Evolutionary conservation across 768 basidiomycete genomes (phyloP), one percentile per base, ranked within the genome.

Genomic region (Pulveroboletus sp.): DNA sequence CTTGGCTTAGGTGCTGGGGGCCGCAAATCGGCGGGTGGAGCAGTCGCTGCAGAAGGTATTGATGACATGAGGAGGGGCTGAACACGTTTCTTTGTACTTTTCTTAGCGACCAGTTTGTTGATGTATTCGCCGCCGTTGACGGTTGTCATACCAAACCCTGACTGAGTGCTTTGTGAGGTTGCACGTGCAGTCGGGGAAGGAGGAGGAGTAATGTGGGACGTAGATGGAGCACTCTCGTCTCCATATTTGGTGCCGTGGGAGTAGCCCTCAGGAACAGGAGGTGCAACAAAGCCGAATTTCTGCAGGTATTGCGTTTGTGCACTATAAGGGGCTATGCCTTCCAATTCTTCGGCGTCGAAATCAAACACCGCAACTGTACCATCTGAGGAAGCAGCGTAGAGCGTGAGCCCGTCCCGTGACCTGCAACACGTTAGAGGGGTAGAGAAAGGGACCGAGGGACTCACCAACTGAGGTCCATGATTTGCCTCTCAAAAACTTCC

Each of bases 381-480:
- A 63, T 99, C 96, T 0, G 93, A 95, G 1, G 94, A 96, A 52
- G 89, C 92, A 0, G 93, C 93, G 58, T 95, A 98, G 0, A 99
- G 77, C 2, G 89, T 89, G 39, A 89, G 76, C 8, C 96, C 96
- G 62, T 98, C 94, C 68, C 80, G 82, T 8, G 93, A 93, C 93
- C 93, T 96, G 56, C 24, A 32, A 47, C 32, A 27, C 53, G 52
- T 51, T 45, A 63, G 40, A 32, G 21, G 10, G 12, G 47, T 12
- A 28, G 14, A 37, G 12, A 43, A 8, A 24, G 28, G 8, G 8
- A 5, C 2, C 12, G 9, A 36, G 5, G n/a, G 3, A 63, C 85
- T 58, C 60, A 94, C 96, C 96, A 99, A 62, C 85, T 90, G 15
- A 99, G 75, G 66, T 99, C 96, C 79, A 97, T 85, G 42, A 97